These are phyloP conservation scores for Neurospora sp. DNA, from an alignment of 495 filamentous ascomycete genomes.

Conservation along the genomic window DNA sequence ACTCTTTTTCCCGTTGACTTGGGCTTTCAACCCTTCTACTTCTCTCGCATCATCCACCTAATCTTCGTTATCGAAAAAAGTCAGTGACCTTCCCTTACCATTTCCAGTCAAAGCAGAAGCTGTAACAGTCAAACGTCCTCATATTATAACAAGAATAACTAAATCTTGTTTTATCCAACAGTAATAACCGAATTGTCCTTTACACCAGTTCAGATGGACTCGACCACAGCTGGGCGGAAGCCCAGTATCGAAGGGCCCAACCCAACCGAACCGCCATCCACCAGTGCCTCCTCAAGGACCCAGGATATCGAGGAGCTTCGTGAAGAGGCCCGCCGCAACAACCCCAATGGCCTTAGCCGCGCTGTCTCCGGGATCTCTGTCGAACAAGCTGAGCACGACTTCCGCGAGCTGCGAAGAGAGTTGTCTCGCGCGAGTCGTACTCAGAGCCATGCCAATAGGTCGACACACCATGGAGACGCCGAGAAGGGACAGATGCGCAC, in stretches of 20 bases:
- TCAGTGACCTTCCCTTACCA: background rate
- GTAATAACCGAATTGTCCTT: background rate
- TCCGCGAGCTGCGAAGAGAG: conserved; percentile 63
- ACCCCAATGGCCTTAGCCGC: conserved; percentile 42
- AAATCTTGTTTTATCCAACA: background rate
- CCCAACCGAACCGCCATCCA: conserved; percentile 16
- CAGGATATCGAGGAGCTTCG: conserved; percentile 31
- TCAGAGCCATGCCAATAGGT: conserved; percentile 6
- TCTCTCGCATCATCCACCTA: background rate
- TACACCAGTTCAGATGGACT: background rate
- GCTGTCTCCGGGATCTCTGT: conserved; percentile 52
- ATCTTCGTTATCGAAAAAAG: background rate
- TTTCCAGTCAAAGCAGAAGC: background rate
- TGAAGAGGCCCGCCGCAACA: conserved; percentile 35
- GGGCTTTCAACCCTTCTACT: background rate
- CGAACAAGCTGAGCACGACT: conserved; percentile 63
- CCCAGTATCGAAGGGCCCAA: background rate
- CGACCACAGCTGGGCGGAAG: background rate
- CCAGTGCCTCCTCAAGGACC: conserved; percentile 28
- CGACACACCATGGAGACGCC: conserved; percentile 24
- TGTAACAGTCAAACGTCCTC: background rate
- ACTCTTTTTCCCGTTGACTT: background rate
- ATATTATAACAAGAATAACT: background rate
- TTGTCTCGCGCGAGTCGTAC: conserved; percentile 47
- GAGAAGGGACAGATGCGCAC: conserved; percentile 39